Conservation (phyloP, 2,329 filamentous ascomycete species). For the Leptographium galeiforme region DNA sequence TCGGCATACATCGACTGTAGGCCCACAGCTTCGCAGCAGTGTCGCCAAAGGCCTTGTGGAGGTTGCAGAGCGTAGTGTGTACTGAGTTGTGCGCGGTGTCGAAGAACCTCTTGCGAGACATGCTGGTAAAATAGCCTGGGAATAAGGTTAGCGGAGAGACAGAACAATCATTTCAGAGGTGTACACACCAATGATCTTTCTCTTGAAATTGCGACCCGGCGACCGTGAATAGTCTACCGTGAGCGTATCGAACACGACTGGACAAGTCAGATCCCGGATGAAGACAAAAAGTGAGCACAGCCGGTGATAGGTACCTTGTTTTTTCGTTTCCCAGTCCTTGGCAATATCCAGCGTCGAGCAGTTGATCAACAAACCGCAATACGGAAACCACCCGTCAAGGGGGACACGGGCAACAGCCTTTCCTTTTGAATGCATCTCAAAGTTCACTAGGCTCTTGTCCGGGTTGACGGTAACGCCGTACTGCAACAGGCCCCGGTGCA, state of each 20-base stretch:
- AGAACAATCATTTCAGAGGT: neutral
- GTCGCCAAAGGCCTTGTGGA: constrained; percentile 63
- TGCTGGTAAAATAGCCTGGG: constrained; percentile 60
- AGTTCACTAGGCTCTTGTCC: constrained; percentile 75
- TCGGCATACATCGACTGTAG: constrained; percentile 45
- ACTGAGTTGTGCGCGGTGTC: constrained; percentile 66
- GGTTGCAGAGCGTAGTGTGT: constrained; percentile 55
- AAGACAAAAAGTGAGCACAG: neutral
- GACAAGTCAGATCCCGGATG: neutral
- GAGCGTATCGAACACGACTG: constrained; percentile 53
- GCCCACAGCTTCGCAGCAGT: constrained; percentile 63
- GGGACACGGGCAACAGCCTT: constrained; percentile 34
- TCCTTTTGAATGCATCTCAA: constrained; percentile 48
- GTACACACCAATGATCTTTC: constrained; percentile 57
- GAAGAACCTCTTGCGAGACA: constrained; percentile 72
- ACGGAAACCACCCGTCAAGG: constrained; percentile 51
- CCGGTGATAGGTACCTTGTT: constrained; percentile 28
- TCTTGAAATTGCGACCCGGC: constrained; percentile 66
- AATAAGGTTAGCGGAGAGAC: neutral
- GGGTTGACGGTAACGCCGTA: constrained; percentile 72
- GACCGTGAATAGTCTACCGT: constrained; percentile 63
- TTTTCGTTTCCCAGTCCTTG: constrained; percentile 47
- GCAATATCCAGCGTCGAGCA: constrained; percentile 59
- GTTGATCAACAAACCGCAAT: constrained; percentile 73
- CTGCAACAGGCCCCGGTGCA: constrained; percentile 64